Base-by-base conservation (phyloP, 1,284 basidiomycete genomes). In the Earliella scabrosa region DNA sequence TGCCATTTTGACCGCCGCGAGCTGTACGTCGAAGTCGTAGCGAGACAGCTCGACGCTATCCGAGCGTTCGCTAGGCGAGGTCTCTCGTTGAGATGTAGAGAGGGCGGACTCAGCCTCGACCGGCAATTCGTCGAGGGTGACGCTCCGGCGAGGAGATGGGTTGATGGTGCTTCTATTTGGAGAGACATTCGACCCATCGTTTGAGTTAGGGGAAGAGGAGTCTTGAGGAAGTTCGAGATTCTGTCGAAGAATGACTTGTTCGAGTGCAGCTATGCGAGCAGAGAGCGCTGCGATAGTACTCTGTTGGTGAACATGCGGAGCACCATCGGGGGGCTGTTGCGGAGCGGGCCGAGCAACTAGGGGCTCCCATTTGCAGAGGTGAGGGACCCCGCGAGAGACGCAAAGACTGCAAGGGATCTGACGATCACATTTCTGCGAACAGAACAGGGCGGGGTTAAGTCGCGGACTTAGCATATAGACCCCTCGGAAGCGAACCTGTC, bases 311-410 rank as follows among this genome's bases (percentile, higher is more conserved):
- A 51, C 55, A 7, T 45, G 52, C 2, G 58, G 54, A 0, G 63
- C 59, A 14, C 46, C 51, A 3, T 54, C 54, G 3, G 68, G 80
- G 3, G 80, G 80, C 35, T 79, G 72, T 36, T 78, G 77, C 20
- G 81, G 81, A 8, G 75, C 44, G 20, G 81, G 81, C 14, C 81
- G 77, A 24, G 78, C 76, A 43, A 79, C 70, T 26, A 79, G 75
- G 9, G 73, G 74, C 63, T 81, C 81, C 81, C 81, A 83, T 45
- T 78, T 76, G 67, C 82, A 84, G 4, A 83, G 71, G 63, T 83
- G 77, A 18, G 78, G 66, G 11, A 82, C 77, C 10, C 77, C 80
- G 50, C 81, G 71, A n/a, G 75, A 73, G 24, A 75, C 72, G 61
- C 82, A 84, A 3, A 81, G 68, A 6, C 77, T 75, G 61, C 81